A percentile compares a stretch with the other conserved stretches of the same genome.
These are phyloP conservation scores for Pleurostoma richardsiae DNA, from an alignment of 2,329 filamentous ascomycete genomes.

Conservation along the genomic window DNA sequence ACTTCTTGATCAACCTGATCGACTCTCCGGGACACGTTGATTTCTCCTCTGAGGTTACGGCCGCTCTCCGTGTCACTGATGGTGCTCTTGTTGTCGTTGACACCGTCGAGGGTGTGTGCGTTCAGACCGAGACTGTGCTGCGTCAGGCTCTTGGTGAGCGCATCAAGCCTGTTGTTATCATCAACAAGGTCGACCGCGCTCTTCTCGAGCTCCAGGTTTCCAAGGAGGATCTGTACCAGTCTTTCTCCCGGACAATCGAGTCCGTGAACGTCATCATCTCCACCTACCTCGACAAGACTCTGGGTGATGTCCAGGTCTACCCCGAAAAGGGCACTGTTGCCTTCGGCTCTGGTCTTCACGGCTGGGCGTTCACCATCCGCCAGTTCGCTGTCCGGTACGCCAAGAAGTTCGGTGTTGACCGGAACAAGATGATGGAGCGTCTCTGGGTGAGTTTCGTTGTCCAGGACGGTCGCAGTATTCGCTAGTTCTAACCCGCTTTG, in stretches of 20 bases:
- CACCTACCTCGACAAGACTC: slow-evolving; percentile 94
- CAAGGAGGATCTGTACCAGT: slow-evolving; percentile 99
- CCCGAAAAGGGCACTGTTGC: slow-evolving; percentile 96
- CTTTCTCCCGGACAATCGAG: slow-evolving; percentile 98
- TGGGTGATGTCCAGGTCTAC: slow-evolving; percentile 98
- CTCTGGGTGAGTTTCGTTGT: slow-evolving; percentile 57
- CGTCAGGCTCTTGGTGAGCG: slow-evolving; percentile 99
- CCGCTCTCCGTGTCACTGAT: slow-evolving; percentile 98
- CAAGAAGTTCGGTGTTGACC: slow-evolving; percentile 99
- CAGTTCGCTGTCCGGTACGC: slow-evolving; percentile 95
- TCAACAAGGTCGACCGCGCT: slow-evolving; percentile 99
- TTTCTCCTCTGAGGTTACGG: slow-evolving; percentile 99
- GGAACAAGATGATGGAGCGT: slow-evolving; percentile 99
- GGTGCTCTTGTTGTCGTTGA: slow-evolving; percentile 99
- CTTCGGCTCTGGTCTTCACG: slow-evolving; percentile 99
- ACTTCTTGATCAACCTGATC: slow-evolving; percentile 99
- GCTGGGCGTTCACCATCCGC: slow-evolving; percentile 98
- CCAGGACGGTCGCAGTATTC: slow-evolving; percentile 12
- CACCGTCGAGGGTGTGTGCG: slow-evolving; percentile 99
- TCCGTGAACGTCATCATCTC: slow-evolving; percentile 99
- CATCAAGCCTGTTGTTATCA: slow-evolving; percentile 99
- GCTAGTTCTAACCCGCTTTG: slow-evolving; percentile 26
- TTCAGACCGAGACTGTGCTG: slow-evolving; percentile 99
- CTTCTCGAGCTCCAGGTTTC: slow-evolving; percentile 97
- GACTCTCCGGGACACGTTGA: slow-evolving; percentile 99